These are phyloP conservation scores for Tolypocladium guangdongense DNA, from an alignment of 2,329 filamentous ascomycete species.

Conservation along the genomic window DNA sequence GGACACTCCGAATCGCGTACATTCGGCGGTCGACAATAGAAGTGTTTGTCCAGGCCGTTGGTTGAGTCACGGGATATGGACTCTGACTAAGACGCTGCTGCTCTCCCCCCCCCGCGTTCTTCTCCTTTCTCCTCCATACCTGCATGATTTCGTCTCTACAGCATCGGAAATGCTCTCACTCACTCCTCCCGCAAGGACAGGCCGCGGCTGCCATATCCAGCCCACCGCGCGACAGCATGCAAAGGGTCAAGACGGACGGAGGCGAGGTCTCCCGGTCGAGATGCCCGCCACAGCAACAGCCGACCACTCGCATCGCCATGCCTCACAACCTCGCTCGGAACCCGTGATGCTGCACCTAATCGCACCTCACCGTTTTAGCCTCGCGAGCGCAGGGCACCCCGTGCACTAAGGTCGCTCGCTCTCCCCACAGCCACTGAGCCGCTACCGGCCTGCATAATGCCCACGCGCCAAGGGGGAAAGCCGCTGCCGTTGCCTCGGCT, in stretches of 20 bases:
- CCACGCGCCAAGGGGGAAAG: neutral
- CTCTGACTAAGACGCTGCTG: neutral
- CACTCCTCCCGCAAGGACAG: neutral
- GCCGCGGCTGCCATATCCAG: neutral
- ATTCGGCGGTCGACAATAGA: neutral
- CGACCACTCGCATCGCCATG: neutral
- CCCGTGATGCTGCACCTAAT: neutral
- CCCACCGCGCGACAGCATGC: neutral
- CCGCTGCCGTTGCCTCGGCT: neutral
- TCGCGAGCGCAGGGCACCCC: neutral
- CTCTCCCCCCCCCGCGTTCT: neutral
- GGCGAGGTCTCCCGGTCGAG: neutral
- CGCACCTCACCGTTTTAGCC: neutral
- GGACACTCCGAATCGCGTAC: neutral
- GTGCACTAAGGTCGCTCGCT: neutral
- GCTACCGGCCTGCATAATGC: neutral
- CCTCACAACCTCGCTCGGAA: neutral
- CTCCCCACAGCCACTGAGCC: neutral
- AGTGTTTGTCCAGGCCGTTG: no score
- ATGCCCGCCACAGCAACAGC: neutral
- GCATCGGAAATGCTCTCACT: neutral
- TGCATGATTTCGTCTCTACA: neutral
- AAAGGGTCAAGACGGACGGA: neutral
- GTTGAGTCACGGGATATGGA: neutral
- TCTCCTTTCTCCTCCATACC: no score